phyloP scores from a whole-genome alignment of 2,329 filamentous ascomycete species.

The Pyricularia grisea region DNA sequence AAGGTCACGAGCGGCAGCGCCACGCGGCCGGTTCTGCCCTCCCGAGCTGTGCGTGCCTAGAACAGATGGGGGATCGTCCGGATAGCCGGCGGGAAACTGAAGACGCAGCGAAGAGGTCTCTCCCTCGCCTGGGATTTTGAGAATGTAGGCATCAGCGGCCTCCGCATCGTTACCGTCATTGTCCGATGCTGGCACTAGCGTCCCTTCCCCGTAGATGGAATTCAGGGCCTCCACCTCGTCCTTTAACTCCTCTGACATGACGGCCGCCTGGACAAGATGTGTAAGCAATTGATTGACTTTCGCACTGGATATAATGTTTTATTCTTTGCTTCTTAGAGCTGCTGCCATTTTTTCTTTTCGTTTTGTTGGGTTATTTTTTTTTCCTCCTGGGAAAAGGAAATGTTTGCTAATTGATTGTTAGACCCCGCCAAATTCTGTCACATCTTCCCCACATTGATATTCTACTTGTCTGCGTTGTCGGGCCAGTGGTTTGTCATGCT shows the following conservation, averaged over 20 bases:
- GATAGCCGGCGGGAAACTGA: conserved; percentile 66
- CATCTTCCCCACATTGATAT: background rate
- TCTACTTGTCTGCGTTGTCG: background rate
- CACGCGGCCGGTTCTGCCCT: conserved; percentile 48
- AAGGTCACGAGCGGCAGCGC: conserved; percentile 64
- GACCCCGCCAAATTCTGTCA: background rate
- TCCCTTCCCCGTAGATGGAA: conserved; percentile 69
- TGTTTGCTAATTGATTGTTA: background rate
- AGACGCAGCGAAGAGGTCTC: conserved; percentile 48
- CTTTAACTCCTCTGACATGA: conserved; percentile 49
- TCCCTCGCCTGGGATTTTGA: conserved; percentile 55
- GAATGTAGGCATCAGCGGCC: conserved; percentile 39
- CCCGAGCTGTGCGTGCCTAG: conserved; percentile 74
- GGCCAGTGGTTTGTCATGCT: background rate
- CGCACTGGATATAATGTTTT: background rate
- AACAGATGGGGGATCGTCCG: conserved; percentile 61
- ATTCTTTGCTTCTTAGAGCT: background rate
- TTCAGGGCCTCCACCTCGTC: conserved; percentile 79
- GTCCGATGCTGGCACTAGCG: conserved; percentile 33
- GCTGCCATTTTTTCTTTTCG: background rate
- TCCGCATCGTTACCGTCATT: conserved; percentile 29
- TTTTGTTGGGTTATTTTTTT: background rate
- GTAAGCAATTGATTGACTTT: background rate
- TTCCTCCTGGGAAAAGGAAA: background rate
- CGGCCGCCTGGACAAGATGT: background rate